Conservation (phyloP, 139 green algal genomes). For the Chlorella sp. region DNA sequence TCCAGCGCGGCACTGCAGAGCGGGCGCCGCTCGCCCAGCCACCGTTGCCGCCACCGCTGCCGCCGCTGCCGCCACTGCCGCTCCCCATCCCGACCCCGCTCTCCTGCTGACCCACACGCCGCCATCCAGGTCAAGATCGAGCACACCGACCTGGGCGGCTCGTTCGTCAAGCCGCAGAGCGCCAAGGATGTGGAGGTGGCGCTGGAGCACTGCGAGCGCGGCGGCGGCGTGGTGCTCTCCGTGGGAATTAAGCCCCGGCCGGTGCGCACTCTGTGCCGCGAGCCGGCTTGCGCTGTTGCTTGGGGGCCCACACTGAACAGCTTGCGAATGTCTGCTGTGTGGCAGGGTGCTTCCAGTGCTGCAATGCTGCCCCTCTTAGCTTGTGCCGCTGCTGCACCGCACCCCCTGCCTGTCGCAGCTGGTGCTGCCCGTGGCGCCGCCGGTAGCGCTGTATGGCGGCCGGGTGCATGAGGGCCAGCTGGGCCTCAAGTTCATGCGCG, state of each 20-base stretch:
- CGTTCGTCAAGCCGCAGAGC: conserved; percentile 23
- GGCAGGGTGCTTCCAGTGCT: neutral
- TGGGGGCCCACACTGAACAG: too few relatives aligned
- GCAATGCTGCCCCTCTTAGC: neutral
- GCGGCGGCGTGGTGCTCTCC: neutral
- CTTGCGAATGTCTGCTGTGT: too few relatives aligned
- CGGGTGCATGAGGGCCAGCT: conserved; percentile 44
- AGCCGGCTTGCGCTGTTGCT: too few relatives aligned
- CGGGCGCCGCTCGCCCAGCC: neutral
- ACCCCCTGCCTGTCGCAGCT: neutral
- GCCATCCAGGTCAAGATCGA: conserved; percentile 38
- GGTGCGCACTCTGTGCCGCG: neutral
- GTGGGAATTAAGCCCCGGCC: conserved; percentile 8
- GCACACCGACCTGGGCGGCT: conserved; percentile 42
- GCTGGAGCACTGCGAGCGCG: conserved; percentile 18
- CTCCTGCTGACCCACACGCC: neutral
- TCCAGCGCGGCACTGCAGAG: neutral
- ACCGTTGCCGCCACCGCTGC: neutral
- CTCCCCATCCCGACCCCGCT: neutral
- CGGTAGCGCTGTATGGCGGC: conserved; percentile 40
- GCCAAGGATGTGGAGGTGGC: conserved; percentile 38
- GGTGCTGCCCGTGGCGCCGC: conserved; percentile 33
- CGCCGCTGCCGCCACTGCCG: too few relatives aligned
- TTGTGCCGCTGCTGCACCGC: neutral
- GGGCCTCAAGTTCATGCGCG: conserved; percentile 47